Percentiles rank a stretch among this genome's conserved stretches.
Conservation (phyloP, 768 basidiomycete genomes). For the Podaxis sp. region DNA sequence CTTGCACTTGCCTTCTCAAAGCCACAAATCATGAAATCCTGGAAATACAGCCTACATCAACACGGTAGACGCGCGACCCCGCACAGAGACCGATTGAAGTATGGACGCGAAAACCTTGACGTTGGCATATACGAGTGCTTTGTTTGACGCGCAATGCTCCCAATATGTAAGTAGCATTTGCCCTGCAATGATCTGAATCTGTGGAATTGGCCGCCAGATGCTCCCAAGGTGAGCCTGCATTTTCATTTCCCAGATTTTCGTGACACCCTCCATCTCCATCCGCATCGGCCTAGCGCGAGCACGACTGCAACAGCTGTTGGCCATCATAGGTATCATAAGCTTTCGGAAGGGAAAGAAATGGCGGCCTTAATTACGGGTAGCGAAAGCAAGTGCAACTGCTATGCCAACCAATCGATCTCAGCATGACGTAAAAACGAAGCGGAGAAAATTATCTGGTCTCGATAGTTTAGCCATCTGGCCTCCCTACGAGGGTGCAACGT, state of each 20-base stretch:
- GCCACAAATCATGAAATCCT: not conserved
- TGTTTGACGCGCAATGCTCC: not conserved
- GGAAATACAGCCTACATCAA: not conserved
- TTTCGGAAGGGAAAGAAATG: not conserved
- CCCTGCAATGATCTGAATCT: not conserved
- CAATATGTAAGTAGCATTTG: not conserved
- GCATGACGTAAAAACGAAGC: constrained; percentile 4
- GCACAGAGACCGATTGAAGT: not conserved
- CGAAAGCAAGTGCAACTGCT: not conserved
- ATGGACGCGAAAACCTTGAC: too few species aligned
- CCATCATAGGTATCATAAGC: not conserved
- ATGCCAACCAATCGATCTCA: constrained; percentile 3
- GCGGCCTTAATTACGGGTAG: not conserved
- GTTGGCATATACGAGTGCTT: not conserved
- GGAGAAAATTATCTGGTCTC: not conserved
- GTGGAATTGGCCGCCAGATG: not conserved
- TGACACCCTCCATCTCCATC: not conserved
- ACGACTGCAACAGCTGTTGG: not conserved
- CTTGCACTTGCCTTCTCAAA: not conserved
- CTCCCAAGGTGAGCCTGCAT: not conserved
- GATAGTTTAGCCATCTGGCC: not conserved
- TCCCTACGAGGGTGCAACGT: not conserved
- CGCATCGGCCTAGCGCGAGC: not conserved
- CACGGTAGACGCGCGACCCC: not conserved
- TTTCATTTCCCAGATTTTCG: not conserved